Conservation (phyloP, 257 asterid genomes). For the Cynanchum wilfordii region DNA sequence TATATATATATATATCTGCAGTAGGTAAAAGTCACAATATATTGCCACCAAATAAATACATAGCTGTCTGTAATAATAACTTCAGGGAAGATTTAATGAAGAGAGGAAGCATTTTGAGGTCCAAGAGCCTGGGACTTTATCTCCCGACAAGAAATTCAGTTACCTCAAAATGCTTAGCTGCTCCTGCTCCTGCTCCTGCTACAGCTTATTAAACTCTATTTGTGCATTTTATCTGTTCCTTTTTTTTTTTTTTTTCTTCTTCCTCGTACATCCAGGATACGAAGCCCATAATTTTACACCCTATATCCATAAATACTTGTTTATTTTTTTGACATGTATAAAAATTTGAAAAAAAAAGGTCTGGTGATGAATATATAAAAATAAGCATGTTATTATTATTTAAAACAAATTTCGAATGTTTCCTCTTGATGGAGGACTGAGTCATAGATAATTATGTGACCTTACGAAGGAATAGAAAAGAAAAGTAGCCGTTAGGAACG, state of each 20-base stretch:
- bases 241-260: too few species aligned
- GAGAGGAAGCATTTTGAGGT: conserved; percentile 16
- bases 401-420: not conserved
- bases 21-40: not conserved
- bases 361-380: too few species aligned
- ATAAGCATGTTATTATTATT: too few species aligned
- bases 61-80: too few species aligned
- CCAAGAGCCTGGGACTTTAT: conserved; percentile 71
- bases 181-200: too few species aligned
- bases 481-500: not conserved
- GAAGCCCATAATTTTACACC: too few species aligned
- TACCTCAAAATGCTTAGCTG: not conserved
- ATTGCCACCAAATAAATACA: not conserved
- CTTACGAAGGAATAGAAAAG: not conserved
- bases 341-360: too few species aligned
- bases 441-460: not conserved
- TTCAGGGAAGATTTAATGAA: not conserved
- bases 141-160: conserved; percentile 12
- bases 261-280: too few species aligned
- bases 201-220: too few species aligned
- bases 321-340: too few species aligned
- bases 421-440: not conserved
- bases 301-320: too few species aligned
- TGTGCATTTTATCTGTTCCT: too few species aligned
- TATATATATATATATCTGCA: not conserved